Percentiles rank a stretch among this genome's conserved stretches.
phyloP scores from a whole-genome alignment of 2,329 filamentous ascomycete genomes.

The Neonectria sp. region DNA sequence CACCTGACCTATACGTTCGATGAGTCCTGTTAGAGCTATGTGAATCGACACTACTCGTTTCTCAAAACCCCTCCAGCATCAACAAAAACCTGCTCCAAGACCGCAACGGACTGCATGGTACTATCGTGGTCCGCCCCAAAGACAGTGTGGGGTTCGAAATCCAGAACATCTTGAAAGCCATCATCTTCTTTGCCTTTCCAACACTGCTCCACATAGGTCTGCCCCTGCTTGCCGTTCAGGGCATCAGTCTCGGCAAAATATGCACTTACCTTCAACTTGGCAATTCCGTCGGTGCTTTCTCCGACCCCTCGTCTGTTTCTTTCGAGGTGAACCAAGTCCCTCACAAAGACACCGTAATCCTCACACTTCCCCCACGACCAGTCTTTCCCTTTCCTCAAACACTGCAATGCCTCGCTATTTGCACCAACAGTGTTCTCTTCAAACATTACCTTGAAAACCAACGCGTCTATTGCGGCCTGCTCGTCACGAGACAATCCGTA shows the following conservation, averaged over 20 bases:
- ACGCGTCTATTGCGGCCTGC: conserved; percentile 27
- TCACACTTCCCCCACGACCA: conserved; percentile 32
- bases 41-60: not conserved
- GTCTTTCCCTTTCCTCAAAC: conserved; percentile 32
- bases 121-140: conserved; percentile 34
- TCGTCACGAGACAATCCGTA: conserved; percentile 27
- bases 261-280: conserved; percentile 26
- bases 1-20: too few species aligned
- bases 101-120: conserved; percentile 23
- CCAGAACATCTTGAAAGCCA: conserved; percentile 26
- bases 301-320: not conserved
- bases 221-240: conserved; percentile 35
- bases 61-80: conserved; percentile 11
- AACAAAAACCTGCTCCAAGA: conserved; percentile 29
- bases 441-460: conserved; percentile 32
- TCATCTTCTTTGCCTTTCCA: conserved; percentile 27
- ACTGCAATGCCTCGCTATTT: conserved; percentile 37
- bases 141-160: conserved; percentile 30
- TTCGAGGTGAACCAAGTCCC: conserved; percentile 20
- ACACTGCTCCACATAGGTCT: conserved; percentile 36
- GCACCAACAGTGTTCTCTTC: conserved; percentile 37
- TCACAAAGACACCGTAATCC: conserved; percentile 30
- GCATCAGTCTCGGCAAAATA: conserved; percentile 35
- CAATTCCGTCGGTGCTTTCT: not conserved
- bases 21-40: too few species aligned